A percentile compares a stretch with the other conserved stretches of the same genome.
These are phyloP conservation scores for Tulasnella sp. DNA, from an alignment of 768 basidiomycete genomes.

Conservation along the genomic window DNA sequence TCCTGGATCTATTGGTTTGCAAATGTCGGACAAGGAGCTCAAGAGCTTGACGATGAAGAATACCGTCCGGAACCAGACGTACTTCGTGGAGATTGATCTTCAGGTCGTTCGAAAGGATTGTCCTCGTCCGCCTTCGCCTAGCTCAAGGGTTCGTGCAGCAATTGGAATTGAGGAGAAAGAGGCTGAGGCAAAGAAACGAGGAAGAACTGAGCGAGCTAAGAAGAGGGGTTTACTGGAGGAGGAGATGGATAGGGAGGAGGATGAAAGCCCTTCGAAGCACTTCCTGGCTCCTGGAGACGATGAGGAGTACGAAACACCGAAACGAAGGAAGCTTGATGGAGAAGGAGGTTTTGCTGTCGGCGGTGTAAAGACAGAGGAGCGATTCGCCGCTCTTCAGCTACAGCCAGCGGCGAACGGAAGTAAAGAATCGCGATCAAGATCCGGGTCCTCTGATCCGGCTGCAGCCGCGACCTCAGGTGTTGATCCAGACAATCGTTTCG, in stretches of 20 bases:
- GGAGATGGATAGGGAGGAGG: conserved; percentile 5
- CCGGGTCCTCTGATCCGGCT: neutral
- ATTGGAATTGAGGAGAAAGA: neutral
- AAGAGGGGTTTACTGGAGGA: neutral
- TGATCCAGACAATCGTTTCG: neutral
- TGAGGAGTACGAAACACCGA: conserved; percentile 65
- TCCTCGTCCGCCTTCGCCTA: conserved; percentile 13
- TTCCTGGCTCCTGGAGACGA: conserved; percentile 66
- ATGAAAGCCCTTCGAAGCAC: conserved; percentile 28
- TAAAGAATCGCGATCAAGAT: neutral
- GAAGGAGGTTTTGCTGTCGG: neutral
- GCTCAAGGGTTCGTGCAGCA: conserved; percentile 4
- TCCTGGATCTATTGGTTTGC: neutral
- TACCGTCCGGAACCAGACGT: conserved; percentile 9
- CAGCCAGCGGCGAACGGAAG: neutral
- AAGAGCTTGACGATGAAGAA: conserved; percentile 10
- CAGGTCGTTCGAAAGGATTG: conserved; percentile 4
- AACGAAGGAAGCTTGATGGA: conserved; percentile 16
- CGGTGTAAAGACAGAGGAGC: neutral
- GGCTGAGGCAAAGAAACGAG: neutral
- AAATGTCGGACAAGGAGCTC: neutral
- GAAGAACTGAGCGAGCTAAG: conserved; percentile 4
- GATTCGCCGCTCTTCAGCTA: neutral
- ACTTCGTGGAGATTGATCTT: conserved; percentile 3
- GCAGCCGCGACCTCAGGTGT: neutral